These are phyloP conservation scores for Elsinoe perseae DNA, from an alignment of 2,329 filamentous ascomycete species.

Conservation along the genomic window DNA sequence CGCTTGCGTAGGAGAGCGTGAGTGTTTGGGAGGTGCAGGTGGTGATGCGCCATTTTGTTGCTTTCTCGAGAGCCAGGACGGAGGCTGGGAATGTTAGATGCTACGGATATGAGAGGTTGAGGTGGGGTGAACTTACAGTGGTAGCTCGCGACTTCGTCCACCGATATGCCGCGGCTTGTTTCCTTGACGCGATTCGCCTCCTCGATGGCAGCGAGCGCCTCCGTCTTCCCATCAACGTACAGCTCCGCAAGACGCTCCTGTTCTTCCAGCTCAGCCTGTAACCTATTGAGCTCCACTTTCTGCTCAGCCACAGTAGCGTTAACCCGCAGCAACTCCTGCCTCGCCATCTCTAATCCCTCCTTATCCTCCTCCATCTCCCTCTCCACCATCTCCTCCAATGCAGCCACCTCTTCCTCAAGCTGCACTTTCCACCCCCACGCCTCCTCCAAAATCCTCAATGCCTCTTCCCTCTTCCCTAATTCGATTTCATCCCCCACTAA, in stretches of 20 bases:
- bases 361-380: conserved; percentile 75
- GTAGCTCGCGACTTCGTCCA: conserved; percentile 68
- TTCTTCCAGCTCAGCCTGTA: conserved; percentile 59
- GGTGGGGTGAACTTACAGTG: conserved; percentile 53
- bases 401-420: conserved; percentile 40
- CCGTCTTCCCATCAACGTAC: conserved; percentile 58
- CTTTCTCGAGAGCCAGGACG: conserved; percentile 57
- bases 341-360: conserved; percentile 64
- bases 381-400: conserved; percentile 60
- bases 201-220: conserved; percentile 65
- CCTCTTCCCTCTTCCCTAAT: conserved; percentile 59
- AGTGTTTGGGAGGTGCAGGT: conserved; percentile 51
- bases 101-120: conserved; percentile 16
- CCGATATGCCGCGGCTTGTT: conserved; percentile 82
- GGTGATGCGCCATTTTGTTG: conserved; percentile 64
- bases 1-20: conserved; percentile 66
- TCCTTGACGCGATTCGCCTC: conserved; percentile 78
- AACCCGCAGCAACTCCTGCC: conserved; percentile 57
- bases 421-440: conserved; percentile 57
- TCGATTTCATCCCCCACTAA: conserved; percentile 66
- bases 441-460: conserved; percentile 54
- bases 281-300: conserved; percentile 56
- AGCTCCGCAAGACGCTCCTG: conserved; percentile 58
- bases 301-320: conserved; percentile 65
- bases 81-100: conserved; percentile 48